Percentiles rank a stretch among this genome's conserved stretches.
phyloP scores from a whole-genome alignment of 108 stramenopile genomes.

The Pinguiococcus pyrenoidosus region DNA sequence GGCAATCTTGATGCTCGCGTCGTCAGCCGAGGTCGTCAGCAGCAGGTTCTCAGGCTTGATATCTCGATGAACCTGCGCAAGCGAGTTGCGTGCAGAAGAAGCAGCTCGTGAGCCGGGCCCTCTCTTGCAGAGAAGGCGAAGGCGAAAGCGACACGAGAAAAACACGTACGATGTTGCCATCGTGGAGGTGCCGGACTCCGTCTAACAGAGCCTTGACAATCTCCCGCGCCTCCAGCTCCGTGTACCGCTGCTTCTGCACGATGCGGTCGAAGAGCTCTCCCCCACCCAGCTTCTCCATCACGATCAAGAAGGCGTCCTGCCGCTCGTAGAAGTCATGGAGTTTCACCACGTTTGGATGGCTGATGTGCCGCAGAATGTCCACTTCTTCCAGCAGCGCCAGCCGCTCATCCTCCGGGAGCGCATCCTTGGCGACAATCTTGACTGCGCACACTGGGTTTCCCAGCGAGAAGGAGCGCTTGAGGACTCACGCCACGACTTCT shows the following conservation, averaged over 20 bases:
- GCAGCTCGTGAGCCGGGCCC: conserved; percentile 57
- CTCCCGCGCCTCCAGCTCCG: conserved; percentile 79
- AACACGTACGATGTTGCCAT: conserved; percentile 42
- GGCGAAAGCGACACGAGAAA: neutral
- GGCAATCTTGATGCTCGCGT: conserved; percentile 80
- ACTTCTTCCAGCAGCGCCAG: conserved; percentile 4
- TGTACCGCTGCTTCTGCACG: conserved; percentile 73
- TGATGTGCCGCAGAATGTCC: conserved; percentile 4
- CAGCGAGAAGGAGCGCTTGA: too few species aligned
- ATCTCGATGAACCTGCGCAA: too few species aligned
- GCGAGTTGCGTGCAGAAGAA: too few species aligned
- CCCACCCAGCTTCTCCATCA: conserved; percentile 30
- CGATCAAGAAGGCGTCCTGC: neutral
- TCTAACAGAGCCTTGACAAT: conserved; percentile 52
- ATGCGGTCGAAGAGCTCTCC: conserved; percentile 96
- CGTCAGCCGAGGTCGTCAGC: conserved; percentile 55
- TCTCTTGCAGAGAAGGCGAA: neutral
- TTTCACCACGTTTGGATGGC: conserved; percentile 10
- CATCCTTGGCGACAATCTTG: neutral
- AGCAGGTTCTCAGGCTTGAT: conserved; percentile 89
- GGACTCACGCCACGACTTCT: too few species aligned
- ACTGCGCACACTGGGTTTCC: too few species aligned
- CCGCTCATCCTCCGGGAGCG: neutral
- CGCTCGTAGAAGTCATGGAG: conserved; percentile 6
- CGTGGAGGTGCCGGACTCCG: conserved; percentile 63